Evolutionary conservation across 805 yeast genomes (phyloP).

Genomic region (Lachancea lanzarotensis): DNA sequence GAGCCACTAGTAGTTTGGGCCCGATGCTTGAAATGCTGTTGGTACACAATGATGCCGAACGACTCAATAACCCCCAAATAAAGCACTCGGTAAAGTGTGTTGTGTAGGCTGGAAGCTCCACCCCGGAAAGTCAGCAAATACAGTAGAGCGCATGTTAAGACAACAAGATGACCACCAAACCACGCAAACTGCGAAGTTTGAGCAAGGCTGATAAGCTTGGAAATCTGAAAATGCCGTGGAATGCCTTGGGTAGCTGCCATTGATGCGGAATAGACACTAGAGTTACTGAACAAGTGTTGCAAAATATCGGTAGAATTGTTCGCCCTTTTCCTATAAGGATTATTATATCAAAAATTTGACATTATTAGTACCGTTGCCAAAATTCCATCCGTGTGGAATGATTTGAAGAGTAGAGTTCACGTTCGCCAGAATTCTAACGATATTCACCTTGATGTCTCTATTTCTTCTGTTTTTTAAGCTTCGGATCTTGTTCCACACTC

Average conservation of each 20-base stretch:
- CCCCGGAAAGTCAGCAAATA: constrained; percentile 34
- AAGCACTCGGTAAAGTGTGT: constrained; percentile 49
- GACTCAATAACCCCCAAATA: constrained; percentile 62
- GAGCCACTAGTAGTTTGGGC: constrained; percentile 16
- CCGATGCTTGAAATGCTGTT: constrained; percentile 40
- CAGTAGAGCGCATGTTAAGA: constrained; percentile 36
- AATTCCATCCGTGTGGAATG: not conserved
- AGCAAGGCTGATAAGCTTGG: constrained; percentile 16
- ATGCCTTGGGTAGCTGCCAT: constrained; percentile 6
- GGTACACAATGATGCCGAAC: constrained; percentile 69
- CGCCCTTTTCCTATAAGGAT: not conserved
- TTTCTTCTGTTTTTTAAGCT: constrained; percentile 1
- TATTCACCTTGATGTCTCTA: not conserved
- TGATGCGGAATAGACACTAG: not conserved
- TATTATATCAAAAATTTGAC: constrained; percentile 3
- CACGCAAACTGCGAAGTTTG: constrained; percentile 65
- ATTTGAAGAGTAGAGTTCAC: too few species aligned
- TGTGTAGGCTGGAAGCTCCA: constrained; percentile 31
- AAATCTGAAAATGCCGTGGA: constrained; percentile 7
- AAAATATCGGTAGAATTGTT: too few species aligned
- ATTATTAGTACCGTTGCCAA: too few species aligned
- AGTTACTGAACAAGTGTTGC: too few species aligned
- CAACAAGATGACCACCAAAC: constrained; percentile 58
- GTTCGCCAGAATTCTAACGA: too few species aligned
- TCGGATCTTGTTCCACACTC: not conserved